phyloP scores from a whole-genome alignment of 169 alveolate species.

The Eimeria necatrix region DNA sequence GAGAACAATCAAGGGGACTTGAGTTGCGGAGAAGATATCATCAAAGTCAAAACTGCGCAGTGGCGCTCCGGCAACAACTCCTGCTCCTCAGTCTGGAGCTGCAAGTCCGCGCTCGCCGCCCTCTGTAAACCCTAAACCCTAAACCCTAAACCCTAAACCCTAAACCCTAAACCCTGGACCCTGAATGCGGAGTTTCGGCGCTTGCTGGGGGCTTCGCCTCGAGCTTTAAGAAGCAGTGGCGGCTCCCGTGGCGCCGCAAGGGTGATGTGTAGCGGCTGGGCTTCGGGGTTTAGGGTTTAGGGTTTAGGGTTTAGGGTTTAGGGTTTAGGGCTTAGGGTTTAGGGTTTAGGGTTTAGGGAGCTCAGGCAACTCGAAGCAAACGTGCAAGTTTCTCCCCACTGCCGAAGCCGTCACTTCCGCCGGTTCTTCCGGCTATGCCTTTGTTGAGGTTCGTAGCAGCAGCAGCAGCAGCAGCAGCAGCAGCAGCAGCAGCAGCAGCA shows the following conservation, averaged over 20 bases:
- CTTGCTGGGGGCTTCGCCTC: too few species aligned
- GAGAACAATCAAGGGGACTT: constrained; percentile 4
- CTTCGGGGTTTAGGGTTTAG: too few species aligned
- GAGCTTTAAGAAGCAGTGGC: too few species aligned
- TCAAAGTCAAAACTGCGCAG: constrained; percentile 21
- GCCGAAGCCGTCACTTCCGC: background rate
- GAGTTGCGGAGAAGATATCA: constrained; percentile 9
- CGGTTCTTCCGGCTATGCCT: background rate
- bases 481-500: too few species aligned
- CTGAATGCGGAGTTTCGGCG: too few species aligned
- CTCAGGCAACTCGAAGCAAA: constrained; percentile 18
- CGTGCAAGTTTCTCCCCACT: constrained; percentile 27
- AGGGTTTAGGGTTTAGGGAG: constrained; percentile 3
- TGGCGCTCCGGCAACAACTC: constrained; percentile 30
- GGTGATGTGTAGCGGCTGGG: too few species aligned
- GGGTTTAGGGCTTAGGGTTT: constrained; percentile 46
- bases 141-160: constrained; percentile 60
- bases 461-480: too few species aligned
- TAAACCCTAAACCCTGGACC: background rate
- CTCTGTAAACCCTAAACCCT: constrained; percentile 20
- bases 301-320: background rate
- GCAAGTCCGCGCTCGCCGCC: constrained; percentile 1
- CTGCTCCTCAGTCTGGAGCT: constrained; percentile 48
- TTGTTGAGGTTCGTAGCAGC: background rate
- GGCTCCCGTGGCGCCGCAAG: too few species aligned